phyloP scores from a whole-genome alignment of 306 rosid species.

The Quercus cerris region DNA sequence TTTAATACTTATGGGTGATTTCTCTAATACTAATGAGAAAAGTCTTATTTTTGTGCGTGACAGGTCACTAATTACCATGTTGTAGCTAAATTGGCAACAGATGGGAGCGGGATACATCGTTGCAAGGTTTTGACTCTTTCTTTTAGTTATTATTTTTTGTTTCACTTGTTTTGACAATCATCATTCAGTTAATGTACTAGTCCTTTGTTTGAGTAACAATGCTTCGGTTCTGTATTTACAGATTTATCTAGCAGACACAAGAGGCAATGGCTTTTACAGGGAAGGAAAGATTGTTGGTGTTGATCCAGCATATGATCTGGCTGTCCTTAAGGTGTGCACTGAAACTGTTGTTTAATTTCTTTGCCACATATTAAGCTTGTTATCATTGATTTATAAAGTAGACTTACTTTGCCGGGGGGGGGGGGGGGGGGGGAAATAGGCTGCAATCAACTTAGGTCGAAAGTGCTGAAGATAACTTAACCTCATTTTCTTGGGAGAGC shows the following conservation, averaged over 20 bases:
- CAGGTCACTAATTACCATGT: constrained; percentile 95
- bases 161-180: not conserved
- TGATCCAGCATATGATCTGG: constrained; percentile 78
- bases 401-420: too few species aligned
- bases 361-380: constrained; percentile 4
- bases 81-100: constrained; percentile 73
- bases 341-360: not conserved
- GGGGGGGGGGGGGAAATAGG: too few species aligned
- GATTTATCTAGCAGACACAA: constrained; percentile 73
- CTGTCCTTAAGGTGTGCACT: constrained; percentile 78
- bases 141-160: constrained; percentile 18
- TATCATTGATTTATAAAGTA: not conserved
- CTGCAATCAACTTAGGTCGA: not conserved
- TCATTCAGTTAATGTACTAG: not conserved
- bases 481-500: not conserved
- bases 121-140: constrained; percentile 79
- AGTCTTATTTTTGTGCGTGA: constrained; percentile 14
- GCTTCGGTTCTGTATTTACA: constrained; percentile 23
- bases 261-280: constrained; percentile 66
- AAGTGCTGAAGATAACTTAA: not conserved
- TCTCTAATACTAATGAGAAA: not conserved
- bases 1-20: not conserved
- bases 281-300: constrained; percentile 77
- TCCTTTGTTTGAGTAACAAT: constrained; percentile 11
- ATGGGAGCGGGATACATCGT: constrained; percentile 79